Evolutionary conservation across 768 basidiomycete genomes (phyloP).

Genomic region (Sarcodon aspratus): DNA sequence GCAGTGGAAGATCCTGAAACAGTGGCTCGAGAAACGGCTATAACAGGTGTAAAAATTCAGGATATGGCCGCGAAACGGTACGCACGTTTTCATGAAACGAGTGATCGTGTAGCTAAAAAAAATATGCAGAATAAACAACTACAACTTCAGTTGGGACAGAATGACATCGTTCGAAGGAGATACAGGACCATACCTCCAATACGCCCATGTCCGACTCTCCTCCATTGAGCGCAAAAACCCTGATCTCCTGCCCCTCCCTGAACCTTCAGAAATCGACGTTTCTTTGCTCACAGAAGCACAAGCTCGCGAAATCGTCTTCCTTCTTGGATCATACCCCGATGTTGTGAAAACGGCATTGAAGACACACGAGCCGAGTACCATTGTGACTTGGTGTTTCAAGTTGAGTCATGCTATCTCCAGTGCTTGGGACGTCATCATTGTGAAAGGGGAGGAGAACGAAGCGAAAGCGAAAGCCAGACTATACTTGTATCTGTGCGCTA

Average conservation of each 20-base stretch:
- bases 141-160: slow-evolving; percentile 88
- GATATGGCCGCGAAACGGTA: slow-evolving; percentile 93
- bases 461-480: slow-evolving; percentile 76
- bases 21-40: slow-evolving; percentile 76
- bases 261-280: slow-evolving; percentile 56
- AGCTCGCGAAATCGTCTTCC: slow-evolving; percentile 74
- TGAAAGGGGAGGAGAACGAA: slow-evolving; percentile 69
- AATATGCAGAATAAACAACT: slow-evolving; percentile 75
- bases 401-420: slow-evolving; percentile 82
- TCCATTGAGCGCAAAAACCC: slow-evolving; percentile 92
- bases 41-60: slow-evolving; percentile 95
- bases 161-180: slow-evolving; percentile 96
- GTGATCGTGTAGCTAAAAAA: neutral
- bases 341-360: slow-evolving; percentile 79
- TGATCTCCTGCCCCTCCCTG: slow-evolving; percentile 67
- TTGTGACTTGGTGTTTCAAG: slow-evolving; percentile 85
- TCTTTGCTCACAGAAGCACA: slow-evolving; percentile 60
- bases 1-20: slow-evolving; percentile 80
- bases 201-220: slow-evolving; percentile 86
- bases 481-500: slow-evolving; percentile 81
- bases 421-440: slow-evolving; percentile 86
- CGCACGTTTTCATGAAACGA: slow-evolving; percentile 10
- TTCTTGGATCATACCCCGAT: slow-evolving; percentile 88
- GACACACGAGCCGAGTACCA: slow-evolving; percentile 79
- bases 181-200: slow-evolving; percentile 93